Evolutionary conservation across 352 stramenopile species (phyloP).

Genomic region (Phytophthora kernoviae): DNA sequence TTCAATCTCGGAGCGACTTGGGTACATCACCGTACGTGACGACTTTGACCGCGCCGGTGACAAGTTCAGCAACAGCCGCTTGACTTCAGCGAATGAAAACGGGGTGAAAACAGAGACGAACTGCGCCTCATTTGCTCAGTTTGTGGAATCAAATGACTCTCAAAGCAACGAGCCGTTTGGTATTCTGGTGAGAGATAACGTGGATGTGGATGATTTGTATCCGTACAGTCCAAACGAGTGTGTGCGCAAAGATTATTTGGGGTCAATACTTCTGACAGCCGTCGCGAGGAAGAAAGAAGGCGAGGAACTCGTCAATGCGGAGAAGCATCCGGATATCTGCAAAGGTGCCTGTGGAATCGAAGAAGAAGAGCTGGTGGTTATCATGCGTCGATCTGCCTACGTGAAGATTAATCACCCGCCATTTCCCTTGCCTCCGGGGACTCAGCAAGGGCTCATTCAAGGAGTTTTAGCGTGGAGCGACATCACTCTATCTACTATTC

Average conservation of each 20-base stretch:
- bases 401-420: constrained; percentile 14
- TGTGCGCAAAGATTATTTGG: constrained; percentile 22
- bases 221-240: constrained; percentile 20
- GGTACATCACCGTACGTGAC: constrained; percentile 38
- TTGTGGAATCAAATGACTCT: constrained; percentile 4
- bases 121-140: constrained; percentile 17
- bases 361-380: constrained; percentile 10
- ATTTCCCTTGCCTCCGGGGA: constrained; percentile 4
- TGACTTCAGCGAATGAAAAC: constrained; percentile 17
- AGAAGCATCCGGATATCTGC: background rate
- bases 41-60: constrained; percentile 20
- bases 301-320: background rate
- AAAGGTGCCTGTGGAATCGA: background rate
- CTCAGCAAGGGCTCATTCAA: constrained; percentile 10
- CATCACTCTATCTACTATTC: constrained; percentile 14
- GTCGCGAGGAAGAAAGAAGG: background rate
- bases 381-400: constrained; percentile 20
- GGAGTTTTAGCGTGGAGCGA: constrained; percentile 14
- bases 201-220: constrained; percentile 23
- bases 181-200: constrained; percentile 18
- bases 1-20: constrained; percentile 39
- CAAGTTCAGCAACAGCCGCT: constrained; percentile 14
- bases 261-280: constrained; percentile 12
- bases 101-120: constrained; percentile 24
- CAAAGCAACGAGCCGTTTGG: constrained; percentile 2